phyloP scores from a whole-genome alignment of 768 basidiomycete species.

The Tulasnella calospora region DNA sequence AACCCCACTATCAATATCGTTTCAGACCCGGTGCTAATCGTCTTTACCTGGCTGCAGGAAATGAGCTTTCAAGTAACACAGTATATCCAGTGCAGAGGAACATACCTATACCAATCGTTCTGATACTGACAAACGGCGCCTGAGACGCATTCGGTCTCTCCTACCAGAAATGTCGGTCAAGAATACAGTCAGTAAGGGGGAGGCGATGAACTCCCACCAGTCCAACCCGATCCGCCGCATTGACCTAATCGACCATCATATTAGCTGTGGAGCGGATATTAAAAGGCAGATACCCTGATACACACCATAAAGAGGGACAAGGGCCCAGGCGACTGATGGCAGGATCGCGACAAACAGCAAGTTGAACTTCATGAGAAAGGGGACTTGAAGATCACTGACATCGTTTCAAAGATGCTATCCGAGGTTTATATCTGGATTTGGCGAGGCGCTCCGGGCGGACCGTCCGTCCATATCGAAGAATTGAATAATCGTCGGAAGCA shows the following conservation, averaged over 20 bases:
- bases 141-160: neutral
- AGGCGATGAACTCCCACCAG: neutral
- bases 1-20: too few species aligned
- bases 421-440: neutral
- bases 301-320: neutral
- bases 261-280: neutral
- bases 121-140: neutral
- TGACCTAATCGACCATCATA: neutral
- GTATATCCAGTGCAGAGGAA: neutral
- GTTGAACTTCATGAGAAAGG: neutral
- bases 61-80: neutral
- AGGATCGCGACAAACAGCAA: neutral
- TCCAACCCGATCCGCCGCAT: neutral
- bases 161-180: neutral
- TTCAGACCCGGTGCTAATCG: too few species aligned
- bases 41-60: neutral
- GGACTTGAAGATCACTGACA: neutral
- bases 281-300: neutral
- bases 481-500: neutral
- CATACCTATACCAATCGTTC: neutral
- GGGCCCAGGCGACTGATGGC: neutral
- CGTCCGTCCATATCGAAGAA: neutral
- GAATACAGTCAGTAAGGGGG: neutral
- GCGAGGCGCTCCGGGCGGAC: neutral
- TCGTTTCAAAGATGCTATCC: neutral